These are phyloP conservation scores for Lactifluus piperatus DNA, from an alignment of 768 basidiomycete species.

Conservation along the genomic window DNA sequence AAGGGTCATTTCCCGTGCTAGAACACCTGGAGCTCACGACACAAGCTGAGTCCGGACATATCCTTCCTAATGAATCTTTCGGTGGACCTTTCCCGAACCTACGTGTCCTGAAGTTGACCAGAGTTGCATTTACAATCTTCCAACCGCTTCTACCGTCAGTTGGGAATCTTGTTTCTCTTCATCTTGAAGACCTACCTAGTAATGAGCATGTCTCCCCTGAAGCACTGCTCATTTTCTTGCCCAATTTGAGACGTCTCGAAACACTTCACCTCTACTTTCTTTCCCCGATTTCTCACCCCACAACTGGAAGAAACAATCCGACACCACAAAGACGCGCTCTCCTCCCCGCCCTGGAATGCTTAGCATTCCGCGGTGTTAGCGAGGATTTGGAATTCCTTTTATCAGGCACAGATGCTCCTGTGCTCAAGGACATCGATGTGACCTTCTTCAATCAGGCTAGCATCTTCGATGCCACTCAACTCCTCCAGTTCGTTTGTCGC, in stretches of 20 bases:
- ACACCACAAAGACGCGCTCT: background rate
- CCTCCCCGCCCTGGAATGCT: too few species aligned
- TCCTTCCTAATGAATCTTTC: background rate
- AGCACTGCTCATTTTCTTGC: too few species aligned
- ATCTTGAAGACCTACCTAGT: background rate
- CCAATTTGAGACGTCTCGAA: background rate
- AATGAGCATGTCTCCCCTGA: background rate
- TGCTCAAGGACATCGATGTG: too few species aligned
- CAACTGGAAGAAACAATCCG: too few species aligned
- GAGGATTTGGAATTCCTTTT: too few species aligned
- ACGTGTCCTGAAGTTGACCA: background rate
- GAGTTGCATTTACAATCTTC: background rate
- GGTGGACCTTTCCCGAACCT: background rate
- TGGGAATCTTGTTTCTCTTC: background rate
- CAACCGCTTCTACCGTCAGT: background rate
- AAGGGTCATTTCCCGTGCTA: background rate
- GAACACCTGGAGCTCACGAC: background rate
- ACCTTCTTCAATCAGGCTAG: too few species aligned
- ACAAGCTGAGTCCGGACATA: background rate
- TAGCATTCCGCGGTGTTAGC: too few species aligned
- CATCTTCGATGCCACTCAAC: too few species aligned
- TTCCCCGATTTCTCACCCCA: background rate
- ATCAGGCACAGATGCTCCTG: too few species aligned
- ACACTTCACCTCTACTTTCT: background rate
- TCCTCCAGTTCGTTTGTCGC: too few species aligned